Evolutionary conservation across 177 flowering plant genomes (phyloP), one percentile per base, ranked within the genome.

Genomic region (Vitis hybrid): DNA sequence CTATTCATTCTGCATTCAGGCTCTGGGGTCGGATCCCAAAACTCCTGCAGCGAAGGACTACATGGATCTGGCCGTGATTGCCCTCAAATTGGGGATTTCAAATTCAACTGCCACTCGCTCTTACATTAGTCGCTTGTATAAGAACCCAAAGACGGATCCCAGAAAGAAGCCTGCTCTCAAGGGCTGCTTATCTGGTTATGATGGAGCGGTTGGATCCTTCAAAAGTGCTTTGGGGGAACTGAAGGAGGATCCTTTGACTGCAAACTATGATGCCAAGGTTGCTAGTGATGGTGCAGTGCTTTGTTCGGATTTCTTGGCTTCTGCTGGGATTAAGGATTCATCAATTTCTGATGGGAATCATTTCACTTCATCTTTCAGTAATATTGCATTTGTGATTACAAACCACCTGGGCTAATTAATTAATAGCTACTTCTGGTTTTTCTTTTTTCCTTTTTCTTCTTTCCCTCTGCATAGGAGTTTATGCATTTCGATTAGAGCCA

Each of bases 241-340:
- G n/a, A 21, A 56, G 5, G 55, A 70, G 9, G 67, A 70, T 24
- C 3, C 24, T 2, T 4, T 63, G 46, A 54, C 55, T 1, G 67
- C 73, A 11, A 63, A 70, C 46, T 63, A 63, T 24, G 73, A 70
- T 40, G 50, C 30, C 9, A 46, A 17, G 27, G 35, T 48, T n/a
- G 57, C 60, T 1, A 3, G 32, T 11, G 71, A 67, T 21, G 21
- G 21, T 3, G 54, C 55, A 0, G 50, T 1, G 4, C 0, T 0
- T 24, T 72, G 70, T 48, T 61, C 61, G 7, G 19, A 3, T 2
- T 51, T 8, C 12, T 55, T 72, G 48, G 17, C 32, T 3, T 12
- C 5, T 1, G 69, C 12, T 1, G 40, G 35, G 2, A 50, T 50
- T 58, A 8, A 21, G 14, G 27, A 60, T 52, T 15, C 40, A 0